Base-by-base conservation (phyloP, 1,139 yeast genomes). In the Geotrichum candidum region DNA sequence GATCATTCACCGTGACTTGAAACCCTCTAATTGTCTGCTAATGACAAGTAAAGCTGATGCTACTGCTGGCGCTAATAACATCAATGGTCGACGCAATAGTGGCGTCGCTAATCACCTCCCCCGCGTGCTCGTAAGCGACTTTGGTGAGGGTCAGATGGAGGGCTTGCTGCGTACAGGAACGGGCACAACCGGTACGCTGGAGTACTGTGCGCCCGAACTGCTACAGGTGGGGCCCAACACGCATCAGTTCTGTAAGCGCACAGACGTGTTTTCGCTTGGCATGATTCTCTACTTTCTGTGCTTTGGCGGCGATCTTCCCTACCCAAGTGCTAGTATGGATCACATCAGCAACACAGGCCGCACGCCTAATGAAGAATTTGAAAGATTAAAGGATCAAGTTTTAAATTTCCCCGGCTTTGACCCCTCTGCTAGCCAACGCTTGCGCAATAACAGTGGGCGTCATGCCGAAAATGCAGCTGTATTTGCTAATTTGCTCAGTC, bases 151-250 rank as follows among this genome's bases (percentile, higher is more conserved):
- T 3, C 90, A 88, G 66, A 78, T 88, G 66, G 86, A 86, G 56
- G 90, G 88, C 1, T 78, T 80, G 31, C 70, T 72, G 56, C 73
- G 89, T 60, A 72, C 76, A 7, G 86, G 85, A 0, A 82, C 87
- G 10, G 97, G 97, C 0, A 83, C 85, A 56, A 90, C 97, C 0
- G 97, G 97, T 0, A 90, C 97, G 0, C 71, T 90, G 29, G 97
- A 90, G 70, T 90, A 85, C 68, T 86, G 92, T 35, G 96, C 96
- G 0, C 97, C 96, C 0, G 96, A 90, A 68, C 78, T 90, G 27
- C 33, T 48, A 11, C 48, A 22, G 27, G 45, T n/a, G 11, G 53
- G 52, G 1, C 38, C 53, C 13, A 33, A 38, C 3, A 29, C 50
- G 13, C 63, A 65, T 6, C 51, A 86, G 59, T 89, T 87, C 68